These are phyloP conservation scores for Suhomyces coccinellae DNA, from an alignment of 1,139 yeast genomes.

Conservation along the genomic window DNA sequence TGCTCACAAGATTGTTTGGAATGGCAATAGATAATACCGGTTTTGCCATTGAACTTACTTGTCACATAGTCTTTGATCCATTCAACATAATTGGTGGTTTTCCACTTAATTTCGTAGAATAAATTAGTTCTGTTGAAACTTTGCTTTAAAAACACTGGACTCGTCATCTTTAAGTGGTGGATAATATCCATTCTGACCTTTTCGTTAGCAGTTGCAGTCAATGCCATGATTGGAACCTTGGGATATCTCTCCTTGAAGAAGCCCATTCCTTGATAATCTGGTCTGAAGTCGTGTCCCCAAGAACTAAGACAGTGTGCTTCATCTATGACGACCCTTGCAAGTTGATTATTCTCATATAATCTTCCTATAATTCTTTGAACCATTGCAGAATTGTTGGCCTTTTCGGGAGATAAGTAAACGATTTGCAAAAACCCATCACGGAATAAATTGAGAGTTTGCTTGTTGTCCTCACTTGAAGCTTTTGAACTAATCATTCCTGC, in stretches of 20 bases:
- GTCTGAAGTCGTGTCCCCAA: slow-evolving; percentile 99
- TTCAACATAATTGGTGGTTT: slow-evolving; percentile 56
- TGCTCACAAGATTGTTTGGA: slow-evolving; percentile 88
- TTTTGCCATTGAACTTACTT: slow-evolving; percentile 52
- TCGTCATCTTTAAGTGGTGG: slow-evolving; percentile 61
- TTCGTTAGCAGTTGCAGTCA: slow-evolving; percentile 97
- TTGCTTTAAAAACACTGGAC: slow-evolving; percentile 61
- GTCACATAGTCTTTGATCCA: slow-evolving; percentile 61
- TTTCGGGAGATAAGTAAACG: slow-evolving; percentile 92
- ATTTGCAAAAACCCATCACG: slow-evolving; percentile 68
- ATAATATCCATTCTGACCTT: slow-evolving; percentile 85
- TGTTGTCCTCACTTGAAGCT: slow-evolving; percentile 63
- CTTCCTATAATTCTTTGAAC: slow-evolving; percentile 64
- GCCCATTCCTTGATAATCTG: slow-evolving; percentile 85
- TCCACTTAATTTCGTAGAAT: slow-evolving; percentile 72
- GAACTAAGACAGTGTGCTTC: slow-evolving; percentile 99
- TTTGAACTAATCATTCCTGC: slow-evolving; percentile 92
- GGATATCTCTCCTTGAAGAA: slow-evolving; percentile 74
- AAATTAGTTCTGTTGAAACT: slow-evolving; percentile 90
- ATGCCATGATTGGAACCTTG: slow-evolving; percentile 86
- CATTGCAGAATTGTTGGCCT: slow-evolving; percentile 76
- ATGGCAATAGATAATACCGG: slow-evolving; percentile 94
- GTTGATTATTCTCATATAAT: slow-evolving; percentile 52
- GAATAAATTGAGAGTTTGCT: slow-evolving; percentile 61
- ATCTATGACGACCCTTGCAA: slow-evolving; percentile 91